Percentiles rank a stretch among this genome's conserved stretches.
Conservation (phyloP, 352 stramenopile species). For the Pythium biforme region DNA sequence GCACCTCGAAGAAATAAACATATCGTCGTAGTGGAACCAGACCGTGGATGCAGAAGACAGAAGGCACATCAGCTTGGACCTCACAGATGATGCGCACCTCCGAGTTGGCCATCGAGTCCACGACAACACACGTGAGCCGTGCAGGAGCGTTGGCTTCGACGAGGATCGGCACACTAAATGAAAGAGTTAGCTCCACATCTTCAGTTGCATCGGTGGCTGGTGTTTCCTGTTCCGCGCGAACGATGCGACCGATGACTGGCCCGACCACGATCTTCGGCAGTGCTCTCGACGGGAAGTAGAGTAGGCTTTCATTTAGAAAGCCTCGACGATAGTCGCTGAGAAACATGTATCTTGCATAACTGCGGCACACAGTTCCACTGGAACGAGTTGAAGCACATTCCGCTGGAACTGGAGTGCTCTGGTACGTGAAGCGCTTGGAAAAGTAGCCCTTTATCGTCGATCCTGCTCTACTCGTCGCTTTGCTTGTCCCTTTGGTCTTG, state of each 20-base stretch:
- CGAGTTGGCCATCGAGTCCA: slow-evolving; percentile 58
- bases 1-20: slow-evolving; percentile 64
- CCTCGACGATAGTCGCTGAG: slow-evolving; percentile 55
- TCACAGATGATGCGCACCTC: slow-evolving; percentile 38
- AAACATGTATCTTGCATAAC: slow-evolving; percentile 43
- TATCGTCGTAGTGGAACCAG: slow-evolving; percentile 60
- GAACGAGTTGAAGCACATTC: neutral
- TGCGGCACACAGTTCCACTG: slow-evolving; percentile 1
- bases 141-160: slow-evolving; percentile 61
- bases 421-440: slow-evolving; percentile 73
- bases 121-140: slow-evolving; percentile 54
- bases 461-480: neutral
- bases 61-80: slow-evolving; percentile 33
- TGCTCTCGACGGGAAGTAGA: slow-evolving; percentile 47
- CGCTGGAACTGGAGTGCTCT: slow-evolving; percentile 26
- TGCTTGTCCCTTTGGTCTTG: slow-evolving; percentile 26
- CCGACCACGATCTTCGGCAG: slow-evolving; percentile 46
- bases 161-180: slow-evolving; percentile 48
- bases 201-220: neutral
- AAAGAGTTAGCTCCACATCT: neutral
- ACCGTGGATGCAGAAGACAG: slow-evolving; percentile 46
- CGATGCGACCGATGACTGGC: slow-evolving; percentile 56
- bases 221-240: slow-evolving; percentile 15
- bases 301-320: slow-evolving; percentile 48
- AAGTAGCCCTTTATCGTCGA: slow-evolving; percentile 50